A percentile compares a stretch with the other conserved stretches of the same genome.
phyloP scores from a whole-genome alignment of 345 rosid species.

The Gossypium herbaceum region DNA sequence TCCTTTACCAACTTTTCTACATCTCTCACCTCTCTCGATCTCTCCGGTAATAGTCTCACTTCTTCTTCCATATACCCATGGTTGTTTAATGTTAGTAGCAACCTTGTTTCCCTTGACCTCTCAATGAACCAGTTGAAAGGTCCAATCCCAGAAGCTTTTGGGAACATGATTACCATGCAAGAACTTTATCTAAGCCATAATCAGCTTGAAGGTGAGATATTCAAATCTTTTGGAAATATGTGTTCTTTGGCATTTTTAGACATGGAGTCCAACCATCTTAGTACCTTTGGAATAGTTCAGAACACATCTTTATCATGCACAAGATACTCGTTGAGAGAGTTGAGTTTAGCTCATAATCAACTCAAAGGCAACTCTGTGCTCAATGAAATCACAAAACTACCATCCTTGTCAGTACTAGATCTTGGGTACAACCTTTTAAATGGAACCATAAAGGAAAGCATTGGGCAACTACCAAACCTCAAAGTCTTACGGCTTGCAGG shows the following conservation, averaged over 20 bases:
- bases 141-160: not conserved
- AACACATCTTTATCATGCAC: not conserved
- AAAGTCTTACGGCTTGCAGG: not conserved
- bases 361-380: not conserved
- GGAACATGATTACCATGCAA: not conserved
- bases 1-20: not conserved
- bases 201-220: not conserved
- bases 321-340: not conserved
- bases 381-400: not conserved
- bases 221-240: not conserved
- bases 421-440: not conserved
- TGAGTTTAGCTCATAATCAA: not conserved
- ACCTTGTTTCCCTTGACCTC: not conserved
- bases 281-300: not conserved
- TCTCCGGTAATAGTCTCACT: not conserved
- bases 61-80: not conserved
- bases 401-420: not conserved
- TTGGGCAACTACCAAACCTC: not conserved
- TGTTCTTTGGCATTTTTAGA: not conserved
- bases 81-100: not conserved
- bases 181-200: not conserved
- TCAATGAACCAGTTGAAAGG: not conserved
- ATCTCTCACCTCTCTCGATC: not conserved
- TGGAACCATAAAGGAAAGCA: not conserved
- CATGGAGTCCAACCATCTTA: not conserved